Evolutionary conservation across 139 green algal species (phyloP).

Genomic region (Volvox africanus): DNA sequence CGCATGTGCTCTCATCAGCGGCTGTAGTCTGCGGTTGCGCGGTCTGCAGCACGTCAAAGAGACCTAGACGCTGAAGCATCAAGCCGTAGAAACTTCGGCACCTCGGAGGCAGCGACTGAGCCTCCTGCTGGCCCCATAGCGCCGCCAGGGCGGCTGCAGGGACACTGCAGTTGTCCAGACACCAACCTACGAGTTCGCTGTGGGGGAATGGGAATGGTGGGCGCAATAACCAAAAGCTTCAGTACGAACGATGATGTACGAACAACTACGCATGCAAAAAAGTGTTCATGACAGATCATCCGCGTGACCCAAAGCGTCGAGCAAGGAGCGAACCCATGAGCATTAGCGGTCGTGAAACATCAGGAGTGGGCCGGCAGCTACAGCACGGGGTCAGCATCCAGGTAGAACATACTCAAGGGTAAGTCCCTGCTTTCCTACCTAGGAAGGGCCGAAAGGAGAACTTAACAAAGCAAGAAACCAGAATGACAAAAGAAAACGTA

Average conservation of each 20-base stretch:
- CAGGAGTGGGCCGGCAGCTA: neutral
- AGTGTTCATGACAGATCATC: no score
- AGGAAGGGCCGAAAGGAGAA: neutral
- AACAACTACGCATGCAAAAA: no score
- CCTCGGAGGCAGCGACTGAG: neutral
- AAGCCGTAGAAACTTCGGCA: constrained; percentile 16
- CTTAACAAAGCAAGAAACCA: no score
- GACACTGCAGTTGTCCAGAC: constrained; percentile 38
- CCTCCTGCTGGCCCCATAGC: constrained; percentile 29
- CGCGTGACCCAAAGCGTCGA: no score
- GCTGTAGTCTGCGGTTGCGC: neutral
- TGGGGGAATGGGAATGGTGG: no score
- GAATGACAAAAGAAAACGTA: no score
- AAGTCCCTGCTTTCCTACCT: neutral
- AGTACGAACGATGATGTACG: no score
- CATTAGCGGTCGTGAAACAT: no score
- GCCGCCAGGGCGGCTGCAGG: constrained; percentile 17
- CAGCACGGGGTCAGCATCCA: neutral
- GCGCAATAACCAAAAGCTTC: no score
- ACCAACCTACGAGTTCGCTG: constrained; percentile 46
- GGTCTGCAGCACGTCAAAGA: neutral
- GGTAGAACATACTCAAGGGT: neutral
- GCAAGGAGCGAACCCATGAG: neutral
- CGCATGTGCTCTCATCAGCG: neutral
- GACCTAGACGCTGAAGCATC: constrained; percentile 4